These are phyloP conservation scores for Ettlia oleoabundans DNA, from an alignment of 139 green algal species.

Conservation along the genomic window DNA sequence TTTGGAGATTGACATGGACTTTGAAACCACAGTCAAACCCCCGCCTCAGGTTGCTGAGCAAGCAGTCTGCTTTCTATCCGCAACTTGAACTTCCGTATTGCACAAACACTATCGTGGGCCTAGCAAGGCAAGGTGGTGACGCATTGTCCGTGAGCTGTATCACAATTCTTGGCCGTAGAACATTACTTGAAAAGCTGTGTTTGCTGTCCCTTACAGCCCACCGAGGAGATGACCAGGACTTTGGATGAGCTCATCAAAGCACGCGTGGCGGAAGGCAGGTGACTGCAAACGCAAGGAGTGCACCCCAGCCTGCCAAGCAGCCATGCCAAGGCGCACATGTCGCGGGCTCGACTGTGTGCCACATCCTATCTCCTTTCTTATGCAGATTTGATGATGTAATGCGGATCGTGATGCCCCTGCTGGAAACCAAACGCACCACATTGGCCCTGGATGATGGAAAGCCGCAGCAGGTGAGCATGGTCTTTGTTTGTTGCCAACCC, in stretches of 20 bases:
- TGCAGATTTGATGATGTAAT: slow-evolving; percentile 80
- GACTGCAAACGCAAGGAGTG: background rate
- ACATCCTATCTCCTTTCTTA: background rate
- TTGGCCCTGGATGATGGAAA: slow-evolving; percentile 86
- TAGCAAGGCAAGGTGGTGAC: no score
- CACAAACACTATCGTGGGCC: no score
- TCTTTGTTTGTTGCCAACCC: no score
- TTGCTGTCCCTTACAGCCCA: slow-evolving; percentile 60
- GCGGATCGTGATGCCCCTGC: slow-evolving; percentile 62
- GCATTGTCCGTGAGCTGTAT: no score
- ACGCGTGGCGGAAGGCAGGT: slow-evolving; percentile 65
- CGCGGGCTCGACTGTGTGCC: background rate
- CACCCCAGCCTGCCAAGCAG: background rate
- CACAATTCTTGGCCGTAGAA: no score
- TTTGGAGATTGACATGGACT: slow-evolving; percentile 95
- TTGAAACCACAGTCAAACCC: slow-evolving; percentile 84
- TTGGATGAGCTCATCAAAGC: slow-evolving; percentile 92
- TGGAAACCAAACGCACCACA: slow-evolving; percentile 59
- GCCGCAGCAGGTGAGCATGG: slow-evolving; percentile 23
- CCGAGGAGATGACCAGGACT: slow-evolving; percentile 80
- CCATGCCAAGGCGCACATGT: background rate
- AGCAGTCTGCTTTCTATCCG: no score
- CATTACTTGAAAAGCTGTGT: no score
- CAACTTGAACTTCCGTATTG: no score
- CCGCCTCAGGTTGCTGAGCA: slow-evolving; percentile 53